Evolutionary conservation across 2,329 filamentous ascomycete species (phyloP).

Genomic region (Hymenoscyphus fraxineus): DNA sequence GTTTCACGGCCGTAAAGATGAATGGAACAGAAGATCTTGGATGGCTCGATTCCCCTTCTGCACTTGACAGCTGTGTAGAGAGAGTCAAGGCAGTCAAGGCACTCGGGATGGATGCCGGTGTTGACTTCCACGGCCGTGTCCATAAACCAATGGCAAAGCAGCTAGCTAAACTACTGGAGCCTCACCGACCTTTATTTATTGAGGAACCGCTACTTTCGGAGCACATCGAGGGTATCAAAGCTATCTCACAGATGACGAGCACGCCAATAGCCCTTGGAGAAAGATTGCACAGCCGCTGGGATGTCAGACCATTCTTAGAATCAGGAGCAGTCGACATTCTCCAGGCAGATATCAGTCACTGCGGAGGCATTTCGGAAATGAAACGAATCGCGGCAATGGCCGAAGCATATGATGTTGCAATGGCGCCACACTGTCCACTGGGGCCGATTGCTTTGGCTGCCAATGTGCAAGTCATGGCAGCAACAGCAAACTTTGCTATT

Average conservation of each 20-base stretch:
- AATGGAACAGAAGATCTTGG: conserved; percentile 73
- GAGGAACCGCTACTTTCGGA: conserved; percentile 71
- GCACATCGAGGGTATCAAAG: conserved; percentile 55
- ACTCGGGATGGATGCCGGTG: conserved; percentile 66
- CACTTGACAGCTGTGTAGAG: conserved; percentile 60
- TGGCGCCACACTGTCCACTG: conserved; percentile 71
- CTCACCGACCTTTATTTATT: conserved; percentile 68
- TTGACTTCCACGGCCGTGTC: conserved; percentile 75
- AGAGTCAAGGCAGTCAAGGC: conserved; percentile 65
- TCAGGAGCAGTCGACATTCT: conserved; percentile 65
- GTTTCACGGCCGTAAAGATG: conserved; percentile 70
- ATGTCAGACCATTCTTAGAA: conserved; percentile 68
- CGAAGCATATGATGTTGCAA: conserved; percentile 68
- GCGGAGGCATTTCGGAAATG: conserved; percentile 70
- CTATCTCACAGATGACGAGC: conserved; percentile 52
- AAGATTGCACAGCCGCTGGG: conserved; percentile 68
- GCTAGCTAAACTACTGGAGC: conserved; percentile 62
- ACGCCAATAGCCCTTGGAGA: conserved; percentile 71
- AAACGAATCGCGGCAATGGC: conserved; percentile 66
- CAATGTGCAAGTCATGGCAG: conserved; percentile 61
- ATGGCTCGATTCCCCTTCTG: conserved; percentile 69
- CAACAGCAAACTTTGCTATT: conserved; percentile 63
- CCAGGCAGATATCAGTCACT: conserved; percentile 69
- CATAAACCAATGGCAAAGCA: conserved; percentile 82
- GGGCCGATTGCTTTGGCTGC: conserved; percentile 72